Conservation (phyloP, 345 rosid species). For the Lumnitzera racemosa region DNA sequence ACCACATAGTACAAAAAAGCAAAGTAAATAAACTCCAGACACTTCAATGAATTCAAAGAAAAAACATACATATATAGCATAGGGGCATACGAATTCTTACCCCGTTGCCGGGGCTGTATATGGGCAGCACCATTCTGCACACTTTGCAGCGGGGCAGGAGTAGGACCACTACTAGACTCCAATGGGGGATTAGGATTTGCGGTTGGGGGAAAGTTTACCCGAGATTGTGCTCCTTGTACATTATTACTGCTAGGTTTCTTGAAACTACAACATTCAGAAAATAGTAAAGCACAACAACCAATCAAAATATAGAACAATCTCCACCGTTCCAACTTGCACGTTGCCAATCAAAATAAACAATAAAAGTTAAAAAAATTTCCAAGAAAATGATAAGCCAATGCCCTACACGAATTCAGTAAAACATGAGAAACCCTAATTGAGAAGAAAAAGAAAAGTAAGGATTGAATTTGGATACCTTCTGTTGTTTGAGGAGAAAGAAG, state of each 20-base stretch:
- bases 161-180: conserved; percentile 12
- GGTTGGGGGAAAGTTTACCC: conserved; percentile 37
- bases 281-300: background rate
- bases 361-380: conserved; percentile 1
- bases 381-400: background rate
- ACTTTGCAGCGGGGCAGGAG: conserved; percentile 26
- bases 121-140: conserved; percentile 46
- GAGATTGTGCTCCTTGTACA: conserved; percentile 66
- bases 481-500: conserved; percentile 37
- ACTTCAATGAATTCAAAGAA: background rate
- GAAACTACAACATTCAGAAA: conserved; percentile 24
- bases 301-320: background rate
- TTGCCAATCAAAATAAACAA: background rate
- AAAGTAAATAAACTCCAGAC: background rate
- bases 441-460: conserved; percentile 1
- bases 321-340: background rate
- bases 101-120: conserved; percentile 45
- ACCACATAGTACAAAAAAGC: background rate
- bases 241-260: conserved; percentile 47
- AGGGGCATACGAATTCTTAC: conserved; percentile 19
- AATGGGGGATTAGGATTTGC: conserved; percentile 29
- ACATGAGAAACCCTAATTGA: conserved; percentile 8
- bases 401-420: too few relatives aligned
- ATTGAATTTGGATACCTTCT: conserved; percentile 43
- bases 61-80: background rate